phyloP scores from a whole-genome alignment of 83 land plant species.

The Larix sibirica region DNA sequence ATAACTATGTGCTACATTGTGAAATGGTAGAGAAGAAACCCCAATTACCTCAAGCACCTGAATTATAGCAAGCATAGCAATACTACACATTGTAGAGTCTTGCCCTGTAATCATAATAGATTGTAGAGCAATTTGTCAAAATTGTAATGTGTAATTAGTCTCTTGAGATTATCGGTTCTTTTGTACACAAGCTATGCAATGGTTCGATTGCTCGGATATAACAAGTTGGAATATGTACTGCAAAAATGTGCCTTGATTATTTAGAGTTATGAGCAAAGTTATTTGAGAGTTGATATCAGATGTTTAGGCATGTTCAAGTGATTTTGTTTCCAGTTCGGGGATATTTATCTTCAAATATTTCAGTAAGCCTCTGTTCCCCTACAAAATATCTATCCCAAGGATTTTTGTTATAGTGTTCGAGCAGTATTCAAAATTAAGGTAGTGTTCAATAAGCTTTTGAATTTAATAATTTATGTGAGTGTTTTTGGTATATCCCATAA shows the following conservation, averaged over 20 bases:
- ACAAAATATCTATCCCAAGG: too few species aligned
- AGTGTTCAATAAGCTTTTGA: too few species aligned
- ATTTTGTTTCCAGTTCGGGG: neutral
- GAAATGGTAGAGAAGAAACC: constrained; percentile 51
- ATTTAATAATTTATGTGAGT: too few species aligned
- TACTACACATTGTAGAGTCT: neutral
- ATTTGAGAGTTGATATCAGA: neutral
- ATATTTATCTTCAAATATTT: neutral
- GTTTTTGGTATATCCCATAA: too few species aligned
- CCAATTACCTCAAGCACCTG: constrained; percentile 32
- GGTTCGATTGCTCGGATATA: neutral
- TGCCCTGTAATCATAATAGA: constrained; percentile 15
- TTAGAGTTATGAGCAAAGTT: neutral
- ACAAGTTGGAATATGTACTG: constrained; percentile 11
- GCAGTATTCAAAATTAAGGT: too few species aligned
- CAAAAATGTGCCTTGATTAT: constrained; percentile 3
- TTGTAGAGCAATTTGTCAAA: constrained; percentile 14
- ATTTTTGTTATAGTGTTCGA: too few species aligned
- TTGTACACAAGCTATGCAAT: constrained; percentile 13
- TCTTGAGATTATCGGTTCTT: neutral
- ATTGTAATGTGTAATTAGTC: constrained; percentile 9
- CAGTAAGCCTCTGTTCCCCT: neutral
- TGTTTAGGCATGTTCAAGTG: neutral
- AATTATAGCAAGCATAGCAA: neutral
- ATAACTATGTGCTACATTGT: constrained; percentile 45